Base-by-base conservation (phyloP, 2,329 filamentous ascomycete genomes). In the Myrmaecium sp. region DNA sequence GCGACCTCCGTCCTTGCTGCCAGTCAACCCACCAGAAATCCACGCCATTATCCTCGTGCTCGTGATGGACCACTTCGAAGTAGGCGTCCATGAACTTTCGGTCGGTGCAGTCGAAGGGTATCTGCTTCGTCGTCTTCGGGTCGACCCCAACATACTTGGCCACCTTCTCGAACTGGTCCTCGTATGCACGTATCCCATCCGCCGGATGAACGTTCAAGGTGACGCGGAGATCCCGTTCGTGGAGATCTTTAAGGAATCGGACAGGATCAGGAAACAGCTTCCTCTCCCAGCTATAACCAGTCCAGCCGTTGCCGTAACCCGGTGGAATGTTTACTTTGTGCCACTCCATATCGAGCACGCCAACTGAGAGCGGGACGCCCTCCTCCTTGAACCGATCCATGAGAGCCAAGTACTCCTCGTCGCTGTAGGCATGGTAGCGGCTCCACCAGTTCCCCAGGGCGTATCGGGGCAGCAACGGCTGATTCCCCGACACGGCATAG, bases 21-120 rank as follows among this genome's bases (percentile, higher is more conserved):
- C 69, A 75, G 41, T 75, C 70, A 15, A 74, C 57, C 70, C 70
- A 75, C 66, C 68, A 73, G 30, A 75, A 72, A 38, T 74, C 69
- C 13, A 61, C 55, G 1, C 64, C 69, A 6, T 65, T 50, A 1
- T 60, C 51, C 33, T 74, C 69, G 15, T 73, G 51, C 9, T 55
- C 48, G 8, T 60, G 54, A 30, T 72, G 65, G 4, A 74, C 52
- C 2, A 71, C 57, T 25, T 62, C 55, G 23, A 73, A 60, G 36
- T 67, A 74, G 0, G 66, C 68, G 17, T 69, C 52, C 41, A 70
- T 53, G 35, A 69, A 74, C 17, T 51, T 53, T 11, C 47, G 58
- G 26, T 60, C 52, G 0, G 62, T 64, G 11, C 59, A 59, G 33
- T 74, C 64, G 23, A 74, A 75, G 0, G 52, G 42, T 9, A 73